Evolutionary conservation across 768 basidiomycete species (phyloP), one percentile per base, ranked within the genome.

Genomic region (Goffeauzyma gilvescens): DNA sequence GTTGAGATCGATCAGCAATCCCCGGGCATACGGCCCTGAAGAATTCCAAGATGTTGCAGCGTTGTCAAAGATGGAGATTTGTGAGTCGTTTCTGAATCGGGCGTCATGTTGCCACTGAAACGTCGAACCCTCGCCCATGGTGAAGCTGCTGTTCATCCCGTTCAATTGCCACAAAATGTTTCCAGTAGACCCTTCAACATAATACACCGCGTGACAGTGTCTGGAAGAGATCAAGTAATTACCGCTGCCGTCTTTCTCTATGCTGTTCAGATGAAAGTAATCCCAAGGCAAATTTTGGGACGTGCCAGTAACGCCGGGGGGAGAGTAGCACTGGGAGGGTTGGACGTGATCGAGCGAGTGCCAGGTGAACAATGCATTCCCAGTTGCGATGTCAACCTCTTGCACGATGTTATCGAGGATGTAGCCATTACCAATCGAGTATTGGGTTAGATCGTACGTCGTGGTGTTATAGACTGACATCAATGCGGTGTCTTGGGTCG

Each of bases 181-280:
- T 4, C 55, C 54, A 7, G 42, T 32, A 0, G 39, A 34, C 4
- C 46, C 50, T 14, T 48, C 32, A 42, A 58, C 44, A 39, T 50
- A 49, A 45, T 57, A 61, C 14, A 55, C n/a, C 4, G 57, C 50
- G 20, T 55, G 50, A 20, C 50, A 55, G 26, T 57, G 57, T 17
- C 59, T 40, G 6, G 50, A 46, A 2, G 54, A 55, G 47, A 55
- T 36, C 15, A 60, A 50, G 46, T 54, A 60, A 42, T 55, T 54
- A n/a, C 50, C 55, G 6, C 32, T 23, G 9, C 20, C 23, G 30
- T 52, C 50, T 41, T 57, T 57, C 4, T 57, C 54, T 20, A 55
- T 30, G 17, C 54, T 50, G 46, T 60, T 60, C 45, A 60, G 51
- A 42, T 60, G 59, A 35, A 55, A 55, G 21, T 41, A 53, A 32